Conservation (phyloP, 2,329 filamentous ascomycete genomes). For the Arthrobotrys iridis region DNA sequence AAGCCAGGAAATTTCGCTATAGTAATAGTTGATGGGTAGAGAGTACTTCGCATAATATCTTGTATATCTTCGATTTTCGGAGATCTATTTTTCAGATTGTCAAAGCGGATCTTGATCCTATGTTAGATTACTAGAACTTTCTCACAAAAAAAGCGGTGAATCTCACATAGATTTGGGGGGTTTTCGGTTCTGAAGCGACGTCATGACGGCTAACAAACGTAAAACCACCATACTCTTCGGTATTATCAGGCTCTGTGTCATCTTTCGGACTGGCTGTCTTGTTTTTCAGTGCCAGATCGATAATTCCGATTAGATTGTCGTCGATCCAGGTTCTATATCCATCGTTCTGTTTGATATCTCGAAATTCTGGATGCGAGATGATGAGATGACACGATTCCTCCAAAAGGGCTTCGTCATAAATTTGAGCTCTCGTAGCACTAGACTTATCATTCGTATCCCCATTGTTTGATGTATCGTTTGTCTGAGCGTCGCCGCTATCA, state of each 20-base stretch:
- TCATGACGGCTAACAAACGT: neutral
- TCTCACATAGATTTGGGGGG: neutral
- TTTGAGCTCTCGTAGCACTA: neutral
- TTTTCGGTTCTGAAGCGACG: neutral
- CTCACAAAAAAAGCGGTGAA: too few relatives aligned
- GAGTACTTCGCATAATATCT: constrained; percentile 9
- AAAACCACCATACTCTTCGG: neutral
- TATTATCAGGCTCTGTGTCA: neutral
- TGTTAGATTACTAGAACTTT: neutral
- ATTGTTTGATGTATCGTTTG: neutral
- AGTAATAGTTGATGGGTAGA: constrained; percentile 10
- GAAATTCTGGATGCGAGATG: constrained; percentile 14
- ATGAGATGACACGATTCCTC: constrained; percentile 20
- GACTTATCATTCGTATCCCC: neutral
- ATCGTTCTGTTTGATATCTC: neutral
- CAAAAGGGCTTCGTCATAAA: constrained; percentile 11
- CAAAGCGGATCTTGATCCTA: constrained; percentile 17
- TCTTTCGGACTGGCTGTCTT: neutral
- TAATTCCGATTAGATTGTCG: neutral
- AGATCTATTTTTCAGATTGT: neutral
- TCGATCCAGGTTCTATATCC: neutral
- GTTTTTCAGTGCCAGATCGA: neutral
- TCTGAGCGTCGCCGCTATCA: neutral
- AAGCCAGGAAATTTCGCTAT: neutral
- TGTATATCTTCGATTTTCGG: neutral